Evolutionary conservation across 257 asterid species (phyloP).

Genomic region (Cordia subcordata): DNA sequence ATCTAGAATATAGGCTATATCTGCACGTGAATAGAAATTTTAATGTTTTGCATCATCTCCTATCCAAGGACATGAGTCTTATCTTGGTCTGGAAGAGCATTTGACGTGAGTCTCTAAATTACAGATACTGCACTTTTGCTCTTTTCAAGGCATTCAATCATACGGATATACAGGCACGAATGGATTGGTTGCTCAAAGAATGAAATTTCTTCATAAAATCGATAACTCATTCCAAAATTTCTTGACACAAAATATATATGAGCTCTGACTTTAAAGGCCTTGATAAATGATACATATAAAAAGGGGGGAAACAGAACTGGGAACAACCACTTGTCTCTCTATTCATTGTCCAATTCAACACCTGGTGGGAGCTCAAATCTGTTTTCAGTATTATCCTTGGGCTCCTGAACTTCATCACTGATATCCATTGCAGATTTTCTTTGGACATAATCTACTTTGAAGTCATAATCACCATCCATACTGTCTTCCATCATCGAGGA

Average conservation of each 20-base stretch:
- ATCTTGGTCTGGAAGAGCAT: background rate
- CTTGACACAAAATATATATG: background rate
- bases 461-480: constrained; percentile 56
- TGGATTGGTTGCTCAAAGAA: background rate
- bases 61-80: too few relatives aligned
- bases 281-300: background rate
- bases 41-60: too few relatives aligned
- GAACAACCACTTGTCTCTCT: background rate
- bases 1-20: background rate
- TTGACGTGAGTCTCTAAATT: background rate
- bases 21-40: background rate
- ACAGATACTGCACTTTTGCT: too few relatives aligned
- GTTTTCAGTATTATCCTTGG: constrained; percentile 26
- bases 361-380: constrained; percentile 70
- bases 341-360: constrained; percentile 48
- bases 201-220: background rate
- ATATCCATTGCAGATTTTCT: constrained; percentile 46
- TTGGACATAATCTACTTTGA: constrained; percentile 55
- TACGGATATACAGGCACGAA: too few relatives aligned
- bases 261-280: background rate
- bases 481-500: constrained; percentile 44
- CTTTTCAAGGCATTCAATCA: too few relatives aligned
- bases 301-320: background rate
- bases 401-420: constrained; percentile 20
- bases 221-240: background rate